Evolutionary conservation across 306 rosid species (phyloP).

Genomic region (Dalbergia oliveri): DNA sequence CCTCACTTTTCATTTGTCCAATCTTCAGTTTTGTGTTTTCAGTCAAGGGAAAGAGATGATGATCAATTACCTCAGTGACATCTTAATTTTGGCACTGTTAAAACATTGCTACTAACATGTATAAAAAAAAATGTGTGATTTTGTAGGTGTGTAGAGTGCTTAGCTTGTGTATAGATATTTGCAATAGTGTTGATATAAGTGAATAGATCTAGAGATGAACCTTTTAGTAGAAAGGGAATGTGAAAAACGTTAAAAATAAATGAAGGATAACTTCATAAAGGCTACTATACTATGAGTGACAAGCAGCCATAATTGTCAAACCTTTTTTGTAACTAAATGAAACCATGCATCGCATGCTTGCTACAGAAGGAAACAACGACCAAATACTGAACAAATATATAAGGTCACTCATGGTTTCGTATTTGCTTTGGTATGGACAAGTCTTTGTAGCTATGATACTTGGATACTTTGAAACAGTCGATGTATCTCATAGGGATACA

Average conservation of each 20-base stretch:
- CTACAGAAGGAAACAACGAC: constrained; percentile 26
- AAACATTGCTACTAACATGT: neutral
- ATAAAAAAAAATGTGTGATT: neutral
- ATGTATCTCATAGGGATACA: too few relatives aligned
- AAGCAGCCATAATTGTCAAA: constrained; percentile 6
- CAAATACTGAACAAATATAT: neutral
- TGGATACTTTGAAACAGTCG: too few relatives aligned
- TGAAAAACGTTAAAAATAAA: neutral
- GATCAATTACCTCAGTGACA: constrained; percentile 19
- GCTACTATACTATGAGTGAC: neutral
- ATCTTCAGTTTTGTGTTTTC: neutral
- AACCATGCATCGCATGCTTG: constrained; percentile 33
- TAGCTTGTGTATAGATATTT: neutral
- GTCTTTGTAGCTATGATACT: neutral
- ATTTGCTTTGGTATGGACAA: neutral
- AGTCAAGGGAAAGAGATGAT: neutral
- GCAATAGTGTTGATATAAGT: neutral
- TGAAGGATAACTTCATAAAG: neutral
- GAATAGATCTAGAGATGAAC: neutral
- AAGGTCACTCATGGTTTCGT: neutral
- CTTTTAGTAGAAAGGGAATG: neutral
- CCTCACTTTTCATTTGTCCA: constrained; percentile 15
- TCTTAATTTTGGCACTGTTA: neutral
- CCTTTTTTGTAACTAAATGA: constrained; percentile 18
- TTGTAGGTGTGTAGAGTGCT: neutral